Evolutionary conservation across 129 eudicot genomes (phyloP).

Genomic region (Rutidosis leptorrhynchoides): DNA sequence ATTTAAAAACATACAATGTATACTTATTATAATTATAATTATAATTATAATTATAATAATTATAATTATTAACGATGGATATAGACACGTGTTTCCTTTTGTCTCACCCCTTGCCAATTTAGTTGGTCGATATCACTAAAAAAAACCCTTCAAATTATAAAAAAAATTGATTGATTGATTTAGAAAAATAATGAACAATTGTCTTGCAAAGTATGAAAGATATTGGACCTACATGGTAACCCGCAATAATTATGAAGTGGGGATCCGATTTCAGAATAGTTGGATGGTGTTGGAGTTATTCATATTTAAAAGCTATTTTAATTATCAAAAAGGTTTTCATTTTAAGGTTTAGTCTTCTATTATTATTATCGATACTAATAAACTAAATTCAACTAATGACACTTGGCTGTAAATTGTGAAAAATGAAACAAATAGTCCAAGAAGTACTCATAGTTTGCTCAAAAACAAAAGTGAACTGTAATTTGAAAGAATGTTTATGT

Average conservation of each 20-base stretch:
- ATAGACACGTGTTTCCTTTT: no score
- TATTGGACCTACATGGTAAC: slow-evolving; percentile 23
- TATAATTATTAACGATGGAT: no score
- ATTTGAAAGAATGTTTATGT: not conserved
- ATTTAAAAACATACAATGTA: no score
- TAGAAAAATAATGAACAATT: not conserved
- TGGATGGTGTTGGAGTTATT: slow-evolving; percentile 25
- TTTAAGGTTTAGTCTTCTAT: not conserved
- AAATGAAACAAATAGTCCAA: not conserved
- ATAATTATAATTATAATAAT: no score
- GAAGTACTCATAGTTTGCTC: not conserved
- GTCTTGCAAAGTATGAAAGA: not conserved
- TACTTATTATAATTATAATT: no score
- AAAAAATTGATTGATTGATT: no score
- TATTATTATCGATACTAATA: no score
- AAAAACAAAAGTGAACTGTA: not conserved
- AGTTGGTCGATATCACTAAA: not conserved
- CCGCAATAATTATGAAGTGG: slow-evolving; percentile 24
- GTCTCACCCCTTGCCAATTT: no score
- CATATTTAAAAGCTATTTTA: not conserved
- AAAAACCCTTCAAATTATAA: not conserved
- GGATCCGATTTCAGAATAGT: slow-evolving; percentile 4
- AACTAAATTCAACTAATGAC: not conserved
- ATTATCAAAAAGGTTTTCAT: not conserved
- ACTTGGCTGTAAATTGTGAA: not conserved